A percentile compares a stretch with the other conserved stretches of the same genome.
Evolutionary conservation across 2,329 filamentous ascomycete species (phyloP).

Genomic region (Blumeriella jaapii): DNA sequence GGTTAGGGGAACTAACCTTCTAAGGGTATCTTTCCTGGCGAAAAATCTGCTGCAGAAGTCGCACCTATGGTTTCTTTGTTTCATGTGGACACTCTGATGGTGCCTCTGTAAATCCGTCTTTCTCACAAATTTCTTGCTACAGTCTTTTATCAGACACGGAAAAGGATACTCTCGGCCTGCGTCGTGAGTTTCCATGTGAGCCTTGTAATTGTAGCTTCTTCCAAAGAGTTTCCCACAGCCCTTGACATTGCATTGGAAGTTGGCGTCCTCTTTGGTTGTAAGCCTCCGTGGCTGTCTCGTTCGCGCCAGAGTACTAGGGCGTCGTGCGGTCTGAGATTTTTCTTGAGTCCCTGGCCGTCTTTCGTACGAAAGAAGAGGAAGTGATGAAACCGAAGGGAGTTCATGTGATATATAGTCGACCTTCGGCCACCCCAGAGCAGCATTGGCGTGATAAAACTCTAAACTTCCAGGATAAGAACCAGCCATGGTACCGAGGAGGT

Average conservation of each 20-base stretch:
- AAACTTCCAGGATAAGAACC: slow-evolving; percentile 22
- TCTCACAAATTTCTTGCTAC: slow-evolving; percentile 66
- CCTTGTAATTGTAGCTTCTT: slow-evolving; percentile 75
- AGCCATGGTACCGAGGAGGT: slow-evolving; percentile 15
- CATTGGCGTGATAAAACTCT: slow-evolving; percentile 23
- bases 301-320: slow-evolving; percentile 20
- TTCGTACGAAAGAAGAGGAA: slow-evolving; percentile 21
- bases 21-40: slow-evolving; percentile 71
- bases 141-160: slow-evolving; percentile 51
- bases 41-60: slow-evolving; percentile 61
- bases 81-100: slow-evolving; percentile 59
- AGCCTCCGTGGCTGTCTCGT: slow-evolving; percentile 35
- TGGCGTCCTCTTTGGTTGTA: slow-evolving; percentile 58
- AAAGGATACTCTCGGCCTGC: slow-evolving; percentile 60
- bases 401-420: slow-evolving; percentile 21
- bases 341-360: slow-evolving; percentile 22
- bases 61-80: slow-evolving; percentile 58
- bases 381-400: slow-evolving; percentile 21
- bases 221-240: slow-evolving; percentile 72
- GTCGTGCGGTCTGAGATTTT: slow-evolving; percentile 12
- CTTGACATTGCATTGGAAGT: slow-evolving; percentile 54
- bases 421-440: slow-evolving; percentile 21
- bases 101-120: slow-evolving; percentile 65
- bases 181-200: slow-evolving; percentile 77
- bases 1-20: slow-evolving; percentile 43